A percentile compares a stretch with the other conserved stretches of the same genome.
phyloP scores from a whole-genome alignment of 441 rosid species.

The Arabidopsis lyrata region DNA sequence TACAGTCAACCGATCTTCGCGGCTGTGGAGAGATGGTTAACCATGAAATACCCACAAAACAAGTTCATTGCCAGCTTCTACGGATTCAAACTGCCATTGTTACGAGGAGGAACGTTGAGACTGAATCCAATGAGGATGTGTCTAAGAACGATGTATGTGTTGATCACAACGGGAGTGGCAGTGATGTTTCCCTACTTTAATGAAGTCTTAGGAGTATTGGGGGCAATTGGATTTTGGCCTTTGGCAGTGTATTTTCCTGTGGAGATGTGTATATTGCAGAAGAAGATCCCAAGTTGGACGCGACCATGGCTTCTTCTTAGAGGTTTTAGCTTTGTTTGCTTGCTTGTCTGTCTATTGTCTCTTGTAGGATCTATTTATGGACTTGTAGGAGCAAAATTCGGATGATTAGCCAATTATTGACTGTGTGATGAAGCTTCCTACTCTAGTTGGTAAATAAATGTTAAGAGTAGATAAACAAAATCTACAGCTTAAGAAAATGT shows the following conservation, averaged over 20 bases:
- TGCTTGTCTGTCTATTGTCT: slow-evolving; percentile 51
- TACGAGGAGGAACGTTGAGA: slow-evolving; percentile 46
- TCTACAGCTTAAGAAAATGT: too few species aligned
- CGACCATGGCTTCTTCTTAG: slow-evolving; percentile 69
- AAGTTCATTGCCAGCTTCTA: slow-evolving; percentile 50
- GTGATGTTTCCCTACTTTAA: slow-evolving; percentile 82
- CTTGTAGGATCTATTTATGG: slow-evolving; percentile 70
- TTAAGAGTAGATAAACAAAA: too few species aligned
- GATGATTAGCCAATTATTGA: slow-evolving; percentile 4
- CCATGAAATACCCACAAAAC: slow-evolving; percentile 53
- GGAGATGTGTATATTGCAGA: slow-evolving; percentile 81
- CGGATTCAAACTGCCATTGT: slow-evolving; percentile 49
- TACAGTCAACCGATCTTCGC: slow-evolving; percentile 74
- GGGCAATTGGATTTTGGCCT: slow-evolving; percentile 87
- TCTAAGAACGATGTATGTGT: slow-evolving; percentile 63
- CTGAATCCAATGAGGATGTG: slow-evolving; percentile 59
- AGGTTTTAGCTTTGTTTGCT: slow-evolving; percentile 66
- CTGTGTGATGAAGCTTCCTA: not conserved
- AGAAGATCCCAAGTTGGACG: slow-evolving; percentile 67
- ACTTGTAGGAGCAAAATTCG: slow-evolving; percentile 60
- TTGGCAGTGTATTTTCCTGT: slow-evolving; percentile 78
- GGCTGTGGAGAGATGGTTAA: slow-evolving; percentile 59
- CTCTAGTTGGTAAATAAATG: not conserved
- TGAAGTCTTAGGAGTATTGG: slow-evolving; percentile 72
- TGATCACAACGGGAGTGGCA: slow-evolving; percentile 62